These are phyloP conservation scores for Ophiognomonia clavigignenti-juglandacearum DNA, from an alignment of 2,329 filamentous ascomycete genomes.

Conservation along the genomic window DNA sequence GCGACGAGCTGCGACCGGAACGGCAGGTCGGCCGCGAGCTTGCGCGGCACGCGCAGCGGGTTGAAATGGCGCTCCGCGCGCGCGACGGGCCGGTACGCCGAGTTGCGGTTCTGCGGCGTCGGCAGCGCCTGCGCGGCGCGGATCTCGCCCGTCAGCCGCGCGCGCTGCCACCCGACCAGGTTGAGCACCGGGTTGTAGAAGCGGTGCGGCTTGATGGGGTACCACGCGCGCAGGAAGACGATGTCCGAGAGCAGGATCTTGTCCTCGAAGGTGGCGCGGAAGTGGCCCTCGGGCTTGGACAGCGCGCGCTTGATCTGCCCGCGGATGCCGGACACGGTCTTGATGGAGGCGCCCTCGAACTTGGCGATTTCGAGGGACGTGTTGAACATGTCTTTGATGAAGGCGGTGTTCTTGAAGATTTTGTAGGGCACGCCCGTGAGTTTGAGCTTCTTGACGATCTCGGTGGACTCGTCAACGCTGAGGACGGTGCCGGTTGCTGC, in stretches of 20 bases:
- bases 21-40: constrained; percentile 77
- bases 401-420: constrained; percentile 98
- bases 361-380: constrained; percentile 91
- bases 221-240: constrained; percentile 95
- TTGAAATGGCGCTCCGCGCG: constrained; percentile 72
- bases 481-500: constrained; percentile 91
- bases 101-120: constrained; percentile 79
- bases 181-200: constrained; percentile 98
- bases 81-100: constrained; percentile 70
- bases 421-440: constrained; percentile 91
- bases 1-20: constrained; percentile 87
- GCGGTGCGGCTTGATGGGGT: constrained; percentile 86
- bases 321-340: constrained; percentile 90
- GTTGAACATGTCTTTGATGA: constrained; percentile 98
- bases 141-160: constrained; percentile 92
- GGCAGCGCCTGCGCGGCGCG: constrained; percentile 69
- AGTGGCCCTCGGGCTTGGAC: constrained; percentile 89
- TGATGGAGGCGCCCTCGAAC: constrained; percentile 93
- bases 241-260: constrained; percentile 97
- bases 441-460: constrained; percentile 99
- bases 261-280: constrained; percentile 96
- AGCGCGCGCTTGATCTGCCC: constrained; percentile 97
- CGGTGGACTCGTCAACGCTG: constrained; percentile 89
- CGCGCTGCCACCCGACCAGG: constrained; percentile 84
- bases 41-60: constrained; percentile 68